phyloP scores from a whole-genome alignment of 352 stramenopile genomes.

The Phytopythium sindhum region DNA sequence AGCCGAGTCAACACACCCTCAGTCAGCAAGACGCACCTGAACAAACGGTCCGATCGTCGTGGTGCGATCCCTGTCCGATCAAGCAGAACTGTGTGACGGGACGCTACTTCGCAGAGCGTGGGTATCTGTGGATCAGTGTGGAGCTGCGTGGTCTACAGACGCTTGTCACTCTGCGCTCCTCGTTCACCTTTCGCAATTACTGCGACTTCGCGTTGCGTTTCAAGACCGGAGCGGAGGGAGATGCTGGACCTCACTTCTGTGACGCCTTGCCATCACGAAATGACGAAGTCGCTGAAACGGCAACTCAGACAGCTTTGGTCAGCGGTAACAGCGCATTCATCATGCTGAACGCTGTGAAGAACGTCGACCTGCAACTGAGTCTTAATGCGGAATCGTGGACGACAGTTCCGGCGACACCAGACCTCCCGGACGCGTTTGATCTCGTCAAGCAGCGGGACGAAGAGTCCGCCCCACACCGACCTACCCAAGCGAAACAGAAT shows the following conservation, averaged over 20 bases:
- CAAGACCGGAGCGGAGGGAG: conserved; percentile 23
- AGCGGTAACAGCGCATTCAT: conserved; percentile 7
- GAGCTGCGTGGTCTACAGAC: conserved; percentile 55
- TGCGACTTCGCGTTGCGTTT: conserved; percentile 34
- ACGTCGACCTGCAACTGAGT: conserved; percentile 18
- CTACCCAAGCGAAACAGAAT: background rate
- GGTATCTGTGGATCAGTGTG: conserved; percentile 72
- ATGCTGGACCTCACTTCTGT: background rate
- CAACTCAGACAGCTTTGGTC: background rate
- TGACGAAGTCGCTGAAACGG: background rate
- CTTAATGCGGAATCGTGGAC: conserved; percentile 29
- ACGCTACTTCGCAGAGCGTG: conserved; percentile 40
- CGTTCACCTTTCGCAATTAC: conserved; percentile 42
- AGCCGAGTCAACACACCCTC: conserved; percentile 7
- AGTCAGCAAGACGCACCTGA: background rate
- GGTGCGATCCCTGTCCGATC: conserved; percentile 67
- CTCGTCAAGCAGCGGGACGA: conserved; percentile 34
- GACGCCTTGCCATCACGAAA: background rate
- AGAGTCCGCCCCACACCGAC: background rate
- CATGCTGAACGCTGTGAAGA: conserved; percentile 33
- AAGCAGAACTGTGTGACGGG: conserved; percentile 58
- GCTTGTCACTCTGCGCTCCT: conserved; percentile 48
- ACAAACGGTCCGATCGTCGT: conserved; percentile 14
- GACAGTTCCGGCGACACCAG: conserved; percentile 13
- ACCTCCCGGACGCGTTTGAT: conserved; percentile 44